Evolutionary conservation across 2,329 filamentous ascomycete species (phyloP), one percentile per base, ranked within the genome.

Genomic region (Fusarium miscanthi): DNA sequence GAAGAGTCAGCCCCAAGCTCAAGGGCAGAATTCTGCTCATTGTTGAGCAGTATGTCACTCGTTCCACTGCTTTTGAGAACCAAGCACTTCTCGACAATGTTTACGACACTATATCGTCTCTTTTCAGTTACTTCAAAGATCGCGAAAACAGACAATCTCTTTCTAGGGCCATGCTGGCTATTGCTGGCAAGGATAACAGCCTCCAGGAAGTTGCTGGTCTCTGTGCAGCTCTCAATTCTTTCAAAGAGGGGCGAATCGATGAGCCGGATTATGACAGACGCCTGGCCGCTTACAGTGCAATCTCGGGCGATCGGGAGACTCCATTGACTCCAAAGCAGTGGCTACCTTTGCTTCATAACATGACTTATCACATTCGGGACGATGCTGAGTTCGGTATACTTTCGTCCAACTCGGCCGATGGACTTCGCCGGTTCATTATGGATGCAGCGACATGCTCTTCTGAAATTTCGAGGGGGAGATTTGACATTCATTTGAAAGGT

Each of bases 81-180:
- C 73, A 87, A 30, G 52, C 56, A 16, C 82, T 95, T 21, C 89
- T 89, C 53, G 83, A 87, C 48, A 86, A 88, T 40, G 89, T 97
- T 2, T 97, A 93, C 79, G 85, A 89, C 49, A 93, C 93, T 0
- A 83, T 96, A 14, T 92, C 93, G 8, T 91, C 93, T 0, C 87
- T 98, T 38, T 98, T 97, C 79, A 93, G 94, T 60, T 97, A 95
- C 79, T 95, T 98, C 84, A 93, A 91, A 75, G 95, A 98, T 80
- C 88, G 91, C 46, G 84, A 89, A 46, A 97, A 94, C 78, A 89
- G 96, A 60, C 86, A 91, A 69, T 87, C 93, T 2, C 83, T 98
- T 33, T 93, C 92, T 21, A 87, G 90, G 48, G 92, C 97, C 7
- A 83, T 98, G 12, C 81, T 86, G 19, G 91, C 92, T 23, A 90